Evolutionary conservation across 345 rosid genomes (phyloP), one percentile per base, ranked within the genome.

Genomic region (Tarenaya hassleriana): DNA sequence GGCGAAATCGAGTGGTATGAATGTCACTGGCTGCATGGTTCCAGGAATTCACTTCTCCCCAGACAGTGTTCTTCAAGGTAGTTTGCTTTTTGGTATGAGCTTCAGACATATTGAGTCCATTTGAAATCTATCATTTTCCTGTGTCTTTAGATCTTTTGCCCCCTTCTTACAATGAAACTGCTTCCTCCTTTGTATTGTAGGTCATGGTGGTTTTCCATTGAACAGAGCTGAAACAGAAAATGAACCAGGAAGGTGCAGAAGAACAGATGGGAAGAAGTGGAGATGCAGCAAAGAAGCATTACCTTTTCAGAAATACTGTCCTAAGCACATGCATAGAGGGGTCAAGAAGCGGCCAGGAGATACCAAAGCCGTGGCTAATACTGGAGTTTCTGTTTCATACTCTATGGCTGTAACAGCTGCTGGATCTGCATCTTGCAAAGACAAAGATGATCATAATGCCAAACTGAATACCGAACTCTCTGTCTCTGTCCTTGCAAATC

Each of bases 191-290:
- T 66, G 47, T n/a, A 63, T 55, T 44, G 52, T 55, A 66, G 79
- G 68, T 19, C 56, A 66, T 67, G 56, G 55, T 24, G 55, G 63
- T 20, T 21, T 69, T 24, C 3, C 47, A 49, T 24, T 58, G 27
- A 40, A 44, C 21, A 54, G 53, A 51, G 69, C 47, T 37, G 65
- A 68, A 24, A 34, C 34, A 47, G 81, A 69, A 19, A 69, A 48
- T 17, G 81, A 72, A 62, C 67, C 63, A 32, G 69, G 81, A 55
- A 76, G 94, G 60, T 88, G 90, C 50, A 60, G 79, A 60, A 82
- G 94, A 77, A 88, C 94, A 13, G 94, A 84, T 48, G 94, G 96
- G 45, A 84, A 78, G 77, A 76, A 75, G 55, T 84, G 96, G 96
- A 73, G 84, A 47, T 76, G 94, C 69, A 68, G 76, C 21, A 72